Conservation (phyloP, 169 alveolate genomes). For the Perkinsus olseni region DNA sequence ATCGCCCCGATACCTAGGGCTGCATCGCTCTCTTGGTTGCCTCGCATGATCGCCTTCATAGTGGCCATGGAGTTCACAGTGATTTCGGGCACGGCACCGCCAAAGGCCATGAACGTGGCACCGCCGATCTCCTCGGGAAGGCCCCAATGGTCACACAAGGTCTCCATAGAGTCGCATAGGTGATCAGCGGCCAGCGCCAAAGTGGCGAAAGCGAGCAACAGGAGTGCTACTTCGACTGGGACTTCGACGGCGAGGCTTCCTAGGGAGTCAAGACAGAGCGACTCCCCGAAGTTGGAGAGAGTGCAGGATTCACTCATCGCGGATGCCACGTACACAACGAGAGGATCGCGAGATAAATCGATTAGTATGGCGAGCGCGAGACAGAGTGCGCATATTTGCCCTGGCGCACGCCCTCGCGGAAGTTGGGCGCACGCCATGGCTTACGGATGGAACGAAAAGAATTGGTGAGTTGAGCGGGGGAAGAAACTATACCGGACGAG, state of each 20-base stretch:
- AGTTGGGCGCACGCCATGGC: not conserved
- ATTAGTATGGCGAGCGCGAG: too few relatives aligned
- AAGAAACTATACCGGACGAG: too few relatives aligned
- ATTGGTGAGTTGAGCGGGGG: too few relatives aligned
- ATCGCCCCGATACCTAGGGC: slow-evolving; percentile 12
- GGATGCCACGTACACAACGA: not conserved
- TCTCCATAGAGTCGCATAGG: slow-evolving; percentile 14
- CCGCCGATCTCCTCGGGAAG: slow-evolving; percentile 8
- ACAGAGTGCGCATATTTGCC: too few relatives aligned
- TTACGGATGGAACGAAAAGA: too few relatives aligned
- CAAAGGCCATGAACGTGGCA: slow-evolving; percentile 8
- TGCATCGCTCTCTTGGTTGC: not conserved
- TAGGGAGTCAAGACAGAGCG: not conserved
- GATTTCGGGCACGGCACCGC: slow-evolving; percentile 5
- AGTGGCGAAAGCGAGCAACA: not conserved
- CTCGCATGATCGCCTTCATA: not conserved
- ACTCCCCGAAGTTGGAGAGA: not conserved
- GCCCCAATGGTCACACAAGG: not conserved
- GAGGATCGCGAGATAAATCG: not conserved
- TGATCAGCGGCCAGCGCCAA: slow-evolving; percentile 12
- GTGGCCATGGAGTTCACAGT: not conserved
- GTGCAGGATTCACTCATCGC: not conserved
- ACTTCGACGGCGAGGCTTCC: not conserved
- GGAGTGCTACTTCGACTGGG: not conserved
- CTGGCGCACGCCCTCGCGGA: too few relatives aligned